Evolutionary conservation across 441 rosid species (phyloP).

Genomic region (Populus hybrid): DNA sequence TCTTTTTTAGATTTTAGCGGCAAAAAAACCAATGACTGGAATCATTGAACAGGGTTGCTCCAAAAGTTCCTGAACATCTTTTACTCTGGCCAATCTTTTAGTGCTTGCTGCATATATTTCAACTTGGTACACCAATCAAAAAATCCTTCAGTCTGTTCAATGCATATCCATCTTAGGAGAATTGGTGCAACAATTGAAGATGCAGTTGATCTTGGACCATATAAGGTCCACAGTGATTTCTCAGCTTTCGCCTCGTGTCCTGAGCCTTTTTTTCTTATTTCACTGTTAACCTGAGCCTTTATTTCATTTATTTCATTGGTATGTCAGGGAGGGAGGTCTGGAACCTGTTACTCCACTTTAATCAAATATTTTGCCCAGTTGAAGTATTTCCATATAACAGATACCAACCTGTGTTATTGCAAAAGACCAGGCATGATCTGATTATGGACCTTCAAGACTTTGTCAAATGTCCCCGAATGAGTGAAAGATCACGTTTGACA

Average conservation of each 20-base stretch:
- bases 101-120: conserved; percentile 17
- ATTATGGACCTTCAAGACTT: background rate
- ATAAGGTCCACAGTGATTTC: conserved; percentile 7
- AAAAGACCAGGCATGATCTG: conserved; percentile 13
- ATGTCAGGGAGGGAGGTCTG: background rate
- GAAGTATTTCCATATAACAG: conserved; percentile 24
- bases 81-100: conserved; percentile 15
- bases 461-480: conserved; percentile 19
- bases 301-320: background rate
- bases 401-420: conserved; percentile 21
- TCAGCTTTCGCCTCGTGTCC: conserved; percentile 16
- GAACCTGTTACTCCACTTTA: conserved; percentile 15
- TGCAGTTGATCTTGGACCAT: conserved; percentile 20
- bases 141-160: conserved; percentile 10
- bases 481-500: conserved; percentile 14
- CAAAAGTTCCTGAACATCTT: conserved; percentile 16
- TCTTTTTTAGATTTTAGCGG: conserved; percentile 12
- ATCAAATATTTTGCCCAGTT: conserved; percentile 17
- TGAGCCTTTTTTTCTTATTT: conserved; percentile 10
- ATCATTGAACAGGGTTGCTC: conserved; percentile 12
- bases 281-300: too few species aligned
- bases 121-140: conserved; percentile 3
- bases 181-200: conserved; percentile 17
- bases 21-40: conserved; percentile 1
- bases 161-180: background rate